A percentile compares a stretch with the other conserved stretches of the same genome.
These are phyloP conservation scores for Trichocladium uniseriatum DNA, from an alignment of 495 filamentous ascomycete species.

Conservation along the genomic window DNA sequence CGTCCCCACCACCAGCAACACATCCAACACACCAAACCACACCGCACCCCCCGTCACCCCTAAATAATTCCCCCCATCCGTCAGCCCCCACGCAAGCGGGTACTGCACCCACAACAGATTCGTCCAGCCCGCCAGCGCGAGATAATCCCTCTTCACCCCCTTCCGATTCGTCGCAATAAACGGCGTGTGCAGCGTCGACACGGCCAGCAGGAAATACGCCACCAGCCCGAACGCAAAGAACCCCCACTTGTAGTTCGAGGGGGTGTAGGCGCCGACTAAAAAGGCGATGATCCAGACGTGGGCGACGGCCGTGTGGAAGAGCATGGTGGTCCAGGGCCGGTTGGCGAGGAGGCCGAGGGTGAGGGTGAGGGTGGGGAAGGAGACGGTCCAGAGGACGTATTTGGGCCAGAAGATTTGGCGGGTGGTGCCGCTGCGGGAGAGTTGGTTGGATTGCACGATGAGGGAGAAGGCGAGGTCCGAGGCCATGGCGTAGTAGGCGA, in stretches of 20 bases:
- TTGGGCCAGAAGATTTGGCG: conserved; percentile 45
- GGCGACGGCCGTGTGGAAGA: conserved; percentile 35
- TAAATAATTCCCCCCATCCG: conserved; percentile 40
- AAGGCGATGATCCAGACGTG: conserved; percentile 41
- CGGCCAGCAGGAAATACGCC: conserved; percentile 28
- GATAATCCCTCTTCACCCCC: conserved; percentile 31
- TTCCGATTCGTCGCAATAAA: conserved; percentile 27
- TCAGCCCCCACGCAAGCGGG: conserved; percentile 39
- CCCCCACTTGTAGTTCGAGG: conserved; percentile 43
- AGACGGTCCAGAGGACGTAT: conserved; percentile 42
- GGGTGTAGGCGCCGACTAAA: conserved; percentile 35
- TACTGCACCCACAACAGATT: conserved; percentile 43
- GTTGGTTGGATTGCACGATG: conserved; percentile 27
- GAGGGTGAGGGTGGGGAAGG: conserved; percentile 33
- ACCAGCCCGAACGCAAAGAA: conserved; percentile 39
- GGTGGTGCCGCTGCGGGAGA: conserved; percentile 15
- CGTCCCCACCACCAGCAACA: conserved; percentile 30
- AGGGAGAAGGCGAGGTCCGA: conserved; percentile 34
- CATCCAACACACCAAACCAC: conserved; percentile 40
- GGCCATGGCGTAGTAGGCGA: conserved; percentile 38
- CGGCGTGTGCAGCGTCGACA: conserved; percentile 25
- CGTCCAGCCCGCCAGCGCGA: conserved; percentile 31
- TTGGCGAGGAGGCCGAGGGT: conserved; percentile 38
- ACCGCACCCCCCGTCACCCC: conserved; percentile 32
- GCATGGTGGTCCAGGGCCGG: conserved; percentile 38